Percentiles rank a stretch among this genome's conserved stretches.
phyloP scores from a whole-genome alignment of 1,139 yeast species.

The Hanseniaspora uvarum region DNA sequence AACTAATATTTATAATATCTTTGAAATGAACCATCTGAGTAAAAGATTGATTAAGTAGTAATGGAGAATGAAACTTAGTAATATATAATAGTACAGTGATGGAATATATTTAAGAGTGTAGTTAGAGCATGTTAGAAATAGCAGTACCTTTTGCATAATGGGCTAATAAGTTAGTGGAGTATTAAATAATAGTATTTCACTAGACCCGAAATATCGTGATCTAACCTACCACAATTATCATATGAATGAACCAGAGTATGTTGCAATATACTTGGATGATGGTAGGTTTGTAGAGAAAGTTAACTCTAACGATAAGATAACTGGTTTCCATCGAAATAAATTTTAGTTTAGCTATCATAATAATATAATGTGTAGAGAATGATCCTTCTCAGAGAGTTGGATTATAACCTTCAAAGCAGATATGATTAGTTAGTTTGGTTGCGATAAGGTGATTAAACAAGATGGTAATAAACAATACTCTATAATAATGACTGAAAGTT shows the following conservation, averaged over 20 bases:
- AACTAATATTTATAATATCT: not conserved
- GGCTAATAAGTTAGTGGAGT: not conserved
- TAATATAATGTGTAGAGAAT: conserved; percentile 2
- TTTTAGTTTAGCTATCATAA: not conserved
- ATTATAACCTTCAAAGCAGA: not conserved
- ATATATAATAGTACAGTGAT: conserved; percentile 1
- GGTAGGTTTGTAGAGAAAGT: conserved; percentile 4
- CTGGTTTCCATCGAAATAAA: conserved; percentile 6
- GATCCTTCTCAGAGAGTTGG: not conserved
- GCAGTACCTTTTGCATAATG: conserved; percentile 8
- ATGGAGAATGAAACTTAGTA: not conserved
- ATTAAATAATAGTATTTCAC: not conserved
- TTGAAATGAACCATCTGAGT: conserved; percentile 6
- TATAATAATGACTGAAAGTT: not conserved
- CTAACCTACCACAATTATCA: not conserved
- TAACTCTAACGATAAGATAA: conserved; percentile 3
- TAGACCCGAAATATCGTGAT: conserved; percentile 5
- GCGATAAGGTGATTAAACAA: conserved; percentile 8
- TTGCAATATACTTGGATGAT: conserved; percentile 7
- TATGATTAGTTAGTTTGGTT: not conserved
- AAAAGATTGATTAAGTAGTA: not conserved
- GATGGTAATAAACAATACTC: conserved; percentile 6
- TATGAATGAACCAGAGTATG: conserved; percentile 4
- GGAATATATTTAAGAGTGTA: not conserved
- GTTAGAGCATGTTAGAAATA: not conserved